phyloP scores from a whole-genome alignment of 2,329 filamentous ascomycete genomes.

The Fusarium tricinctum region DNA sequence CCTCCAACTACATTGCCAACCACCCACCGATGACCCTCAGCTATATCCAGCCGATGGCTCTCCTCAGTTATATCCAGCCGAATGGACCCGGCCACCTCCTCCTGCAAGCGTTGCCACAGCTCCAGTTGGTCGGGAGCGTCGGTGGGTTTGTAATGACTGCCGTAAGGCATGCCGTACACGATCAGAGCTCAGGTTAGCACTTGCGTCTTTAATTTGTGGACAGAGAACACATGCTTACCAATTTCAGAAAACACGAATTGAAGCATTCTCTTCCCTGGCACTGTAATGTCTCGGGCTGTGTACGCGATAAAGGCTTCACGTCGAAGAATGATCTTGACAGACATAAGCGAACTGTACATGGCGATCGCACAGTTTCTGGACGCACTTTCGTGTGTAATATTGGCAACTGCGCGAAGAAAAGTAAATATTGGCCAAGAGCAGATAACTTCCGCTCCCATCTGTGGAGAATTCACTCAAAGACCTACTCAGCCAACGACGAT shows the following conservation, averaged over 20 bases:
- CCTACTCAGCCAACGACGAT: constrained; percentile 56
- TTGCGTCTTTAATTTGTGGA: not conserved
- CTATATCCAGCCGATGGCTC: constrained; percentile 17
- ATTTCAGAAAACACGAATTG: constrained; percentile 77
- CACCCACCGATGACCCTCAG: constrained; percentile 1
- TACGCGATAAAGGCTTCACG: constrained; percentile 76
- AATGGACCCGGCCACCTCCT: constrained; percentile 27
- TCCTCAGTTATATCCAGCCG: constrained; percentile 17
- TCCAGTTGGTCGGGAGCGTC: constrained; percentile 28
- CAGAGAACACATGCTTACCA: constrained; percentile 35
- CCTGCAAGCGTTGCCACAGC: constrained; percentile 39
- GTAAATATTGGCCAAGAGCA: constrained; percentile 81
- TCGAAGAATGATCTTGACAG: constrained; percentile 86
- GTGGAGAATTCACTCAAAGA: constrained; percentile 71
- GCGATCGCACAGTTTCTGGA: constrained; percentile 56
- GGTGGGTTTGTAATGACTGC: constrained; percentile 58
- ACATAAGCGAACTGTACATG: constrained; percentile 81
- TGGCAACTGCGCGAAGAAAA: constrained; percentile 45
- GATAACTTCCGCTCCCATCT: constrained; percentile 92
- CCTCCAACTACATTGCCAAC: constrained; percentile 42
- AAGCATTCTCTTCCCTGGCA: constrained; percentile 77
- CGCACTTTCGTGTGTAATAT: constrained; percentile 48
- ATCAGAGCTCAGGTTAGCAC: constrained; percentile 67
- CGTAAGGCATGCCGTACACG: constrained; percentile 61
- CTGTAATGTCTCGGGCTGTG: constrained; percentile 72